These are phyloP conservation scores for Fusarium beomiforme DNA, from an alignment of 2,329 filamentous ascomycete species.

Conservation along the genomic window DNA sequence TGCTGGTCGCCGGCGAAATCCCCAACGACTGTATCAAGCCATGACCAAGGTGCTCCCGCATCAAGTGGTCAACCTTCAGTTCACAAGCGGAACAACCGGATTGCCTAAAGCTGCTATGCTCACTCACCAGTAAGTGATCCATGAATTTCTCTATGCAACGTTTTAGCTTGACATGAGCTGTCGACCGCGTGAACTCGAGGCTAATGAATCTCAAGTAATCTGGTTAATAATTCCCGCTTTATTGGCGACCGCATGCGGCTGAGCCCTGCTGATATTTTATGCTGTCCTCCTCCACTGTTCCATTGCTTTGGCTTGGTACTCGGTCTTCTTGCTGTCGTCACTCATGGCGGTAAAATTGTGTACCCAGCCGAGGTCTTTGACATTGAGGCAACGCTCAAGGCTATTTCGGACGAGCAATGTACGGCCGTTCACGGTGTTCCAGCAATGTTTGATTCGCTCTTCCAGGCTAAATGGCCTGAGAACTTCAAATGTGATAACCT, in stretches of 20 bases:
- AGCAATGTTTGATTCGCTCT: constrained; percentile 81
- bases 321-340: constrained; percentile 76
- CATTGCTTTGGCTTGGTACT: constrained; percentile 87
- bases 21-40: constrained; percentile 61
- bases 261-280: constrained; percentile 72
- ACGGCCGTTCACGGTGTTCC: constrained; percentile 85
- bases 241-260: constrained; percentile 80
- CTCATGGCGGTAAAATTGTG: constrained; percentile 79
- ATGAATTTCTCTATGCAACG: not conserved
- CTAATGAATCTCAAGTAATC: constrained; percentile 54
- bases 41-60: constrained; percentile 68
- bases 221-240: constrained; percentile 74
- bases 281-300: constrained; percentile 85
- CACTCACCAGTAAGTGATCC: constrained; percentile 68
- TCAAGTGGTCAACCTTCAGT: constrained; percentile 78
- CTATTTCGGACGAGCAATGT: constrained; percentile 73
- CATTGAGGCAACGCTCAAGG: constrained; percentile 70
- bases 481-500: constrained; percentile 62
- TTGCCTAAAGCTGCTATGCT: constrained; percentile 79
- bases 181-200: not conserved
- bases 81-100: constrained; percentile 80
- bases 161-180: not conserved
- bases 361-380: constrained; percentile 82
- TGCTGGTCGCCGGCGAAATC: constrained; percentile 59
- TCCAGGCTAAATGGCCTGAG: constrained; percentile 56